Conservation (phyloP, 345 rosid genomes). For the Dipteronia dyeriana region DNA sequence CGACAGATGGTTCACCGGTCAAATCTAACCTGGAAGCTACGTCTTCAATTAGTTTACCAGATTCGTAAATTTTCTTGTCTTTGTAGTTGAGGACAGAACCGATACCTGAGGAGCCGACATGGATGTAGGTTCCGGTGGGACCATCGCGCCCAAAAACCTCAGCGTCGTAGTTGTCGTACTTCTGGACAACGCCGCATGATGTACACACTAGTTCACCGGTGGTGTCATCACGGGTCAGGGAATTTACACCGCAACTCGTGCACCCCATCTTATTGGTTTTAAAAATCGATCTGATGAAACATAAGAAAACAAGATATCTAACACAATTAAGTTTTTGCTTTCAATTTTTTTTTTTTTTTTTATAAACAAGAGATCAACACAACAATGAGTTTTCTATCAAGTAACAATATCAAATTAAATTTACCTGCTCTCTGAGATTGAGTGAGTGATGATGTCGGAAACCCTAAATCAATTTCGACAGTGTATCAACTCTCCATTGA, state of each 20-base stretch:
- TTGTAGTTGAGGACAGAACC: conserved; percentile 49
- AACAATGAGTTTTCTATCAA: too few species aligned
- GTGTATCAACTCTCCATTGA: too few species aligned
- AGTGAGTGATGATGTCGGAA: too few species aligned
- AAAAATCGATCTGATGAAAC: neutral
- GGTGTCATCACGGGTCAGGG: conserved; percentile 45
- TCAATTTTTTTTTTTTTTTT: too few species aligned
- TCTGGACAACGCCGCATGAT: conserved; percentile 47
- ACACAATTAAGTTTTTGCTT: too few species aligned
- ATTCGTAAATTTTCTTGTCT: conserved; percentile 68
- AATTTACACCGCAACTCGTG: conserved; percentile 43
- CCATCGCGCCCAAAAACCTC: conserved; percentile 45
- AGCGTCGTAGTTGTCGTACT: conserved; percentile 47
- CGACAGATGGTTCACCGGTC: conserved; percentile 17
- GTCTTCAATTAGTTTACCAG: conserved; percentile 45
- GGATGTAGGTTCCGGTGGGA: conserved; percentile 58
- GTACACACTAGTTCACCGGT: conserved; percentile 47
- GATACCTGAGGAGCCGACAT: conserved; percentile 56
- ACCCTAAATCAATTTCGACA: too few species aligned
- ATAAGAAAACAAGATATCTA: neutral
- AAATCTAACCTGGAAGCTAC: conserved; percentile 36
- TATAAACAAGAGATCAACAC: too few species aligned
- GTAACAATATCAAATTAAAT: too few species aligned
- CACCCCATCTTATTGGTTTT: conserved; percentile 27
- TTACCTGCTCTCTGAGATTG: too few species aligned